Base-by-base conservation (phyloP, 2,329 filamentous ascomycete genomes). In the Fusarium sp. region DNA sequence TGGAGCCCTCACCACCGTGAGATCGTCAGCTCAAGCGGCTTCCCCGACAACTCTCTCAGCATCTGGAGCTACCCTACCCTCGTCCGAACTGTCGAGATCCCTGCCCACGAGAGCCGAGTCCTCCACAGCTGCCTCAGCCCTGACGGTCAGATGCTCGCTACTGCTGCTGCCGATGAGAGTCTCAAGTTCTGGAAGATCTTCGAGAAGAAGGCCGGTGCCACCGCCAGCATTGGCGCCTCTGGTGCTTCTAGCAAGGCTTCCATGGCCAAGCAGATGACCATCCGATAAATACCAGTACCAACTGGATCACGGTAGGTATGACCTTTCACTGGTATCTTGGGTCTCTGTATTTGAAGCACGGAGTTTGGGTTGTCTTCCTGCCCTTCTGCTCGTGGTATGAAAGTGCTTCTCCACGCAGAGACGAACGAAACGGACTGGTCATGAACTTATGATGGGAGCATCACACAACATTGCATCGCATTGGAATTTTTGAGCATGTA, bases 171-270 rank as follows among this genome's bases (percentile, higher is more conserved):
- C 40, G 96, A 99, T 77, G 96, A 99, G 87, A 95, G 92, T 79
- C 87, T 99, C 81, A 99, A 99, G 86, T 99, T 99, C 88, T 99
- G 96, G 96, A 99, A 99, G 90, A 88, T 99, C 76, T 99, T 99
- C 78, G 96, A 99, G 88, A 98, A 97, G 89, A 98, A 98, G 89
- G 86, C 95, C 20, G 94, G 94, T 59, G 85, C 88, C 63, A 84
- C 88, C 66, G 88, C 90, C 54, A 88, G 89, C 51, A 85, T 90
- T 58, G 87, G 89, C 66, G 86, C 88, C 74, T 87, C 90, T 63
- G 90, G 90, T 69, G 85, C 91, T 64, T 91, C 91, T 52, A 89
- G 88, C 81, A 95, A 95, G 84, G 94, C 92, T 59, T 90, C 93
- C 77, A 92, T 95, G 87, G 90, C 90, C 79, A 98, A 97, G 90